Evolutionary conservation across 1,139 yeast species (phyloP), one percentile per base, ranked within the genome.

Genomic region (Pichiaceae sp.): DNA sequence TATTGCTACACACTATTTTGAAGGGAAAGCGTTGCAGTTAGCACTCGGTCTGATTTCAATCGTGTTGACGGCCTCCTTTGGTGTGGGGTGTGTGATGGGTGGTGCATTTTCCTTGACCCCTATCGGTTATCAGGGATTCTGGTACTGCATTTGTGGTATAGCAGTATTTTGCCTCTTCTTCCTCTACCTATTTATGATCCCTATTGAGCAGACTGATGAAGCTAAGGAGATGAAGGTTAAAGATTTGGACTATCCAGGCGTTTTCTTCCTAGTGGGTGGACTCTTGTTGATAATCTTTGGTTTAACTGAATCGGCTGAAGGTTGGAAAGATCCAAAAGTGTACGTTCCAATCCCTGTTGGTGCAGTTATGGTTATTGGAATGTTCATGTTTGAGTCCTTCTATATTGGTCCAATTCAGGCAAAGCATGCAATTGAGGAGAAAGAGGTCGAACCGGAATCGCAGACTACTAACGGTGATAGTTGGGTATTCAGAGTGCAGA

Each of bases 41-140:
- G 63, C 64, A 2, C 42, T 59, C 33, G 36, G 45, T 4, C 40
- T 42, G 4, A 41, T 61, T 15, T 34, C 57, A 3, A 20, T 56
- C 8, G 46, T 53, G 1, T 36, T 57, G 14, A 52, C 57, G n/a
- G 46, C 48, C 1, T 33, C 53, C 15, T 41, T 52, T 12, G 63
- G 65, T 3, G 3, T 57, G 11, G 67, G 66, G 2, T 37, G 50
- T 7, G 32, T 63, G 7, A 19, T 62, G 4, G 66, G 67, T 9
- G 68, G 66, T 32, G 67, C 62, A 0, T 62, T 63, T 34, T 44
- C 55, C 2, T 36, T 37, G 19, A 47, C 63, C 1, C n/a, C 20
- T 2, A 43, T 57, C 31, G 67, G 67, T 0, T 61, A 60, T 37
- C 46, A 47, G 34, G 57, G 56, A 2, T 42, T 59, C 12, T 59